Base-by-base conservation (phyloP, 495 filamentous ascomycete genomes). In the Neurospora sp. region DNA sequence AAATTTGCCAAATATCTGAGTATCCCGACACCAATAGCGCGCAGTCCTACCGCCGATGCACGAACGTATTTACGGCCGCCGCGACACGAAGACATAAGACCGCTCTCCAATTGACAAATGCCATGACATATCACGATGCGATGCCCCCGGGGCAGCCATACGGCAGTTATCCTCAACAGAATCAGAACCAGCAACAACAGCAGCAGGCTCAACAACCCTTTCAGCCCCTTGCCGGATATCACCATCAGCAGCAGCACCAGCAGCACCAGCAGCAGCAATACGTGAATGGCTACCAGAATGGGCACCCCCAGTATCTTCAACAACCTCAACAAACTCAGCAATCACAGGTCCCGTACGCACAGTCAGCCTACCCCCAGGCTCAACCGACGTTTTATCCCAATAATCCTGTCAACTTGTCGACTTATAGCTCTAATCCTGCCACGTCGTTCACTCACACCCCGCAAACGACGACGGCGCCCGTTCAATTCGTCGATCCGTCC, bases 111-210 rank as follows among this genome's bases (percentile, higher is more conserved):
- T 37, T 66, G 40, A 38, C 75, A 73, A 71, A 76, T 76, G 76
- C 73, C 69, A 84, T 84, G 81, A 82, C 76, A 75, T 84, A 82
- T 79, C 79, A 80, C 73, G 81, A 78, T 77, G 78, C 80, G 71
- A 81, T 84, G 77, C 84, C 84, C 76, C 80, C 80, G 72, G 83
- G 81, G 69, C 82, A 84, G 75, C 79, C 76, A 69, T 85, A 80
- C 78, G 77, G 81, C 75, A 78, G 78, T 77, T 82, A 84, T 14
- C 73, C 71, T 69, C 75, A 75, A 44, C 73, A 69, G 40, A 70
- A 7, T 16, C 69, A 69, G 16, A 80, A 72, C 69, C 76, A 71
- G n/a, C 53, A 40, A 18, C 72, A 75, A 40, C 53, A 70, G 12
- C 73, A 69, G 37, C 75, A 74, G 53, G 53, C 27, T 35, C 53